phyloP scores from a whole-genome alignment of 176 grass and related monocot genomes.

The Melocanna baccifera region DNA sequence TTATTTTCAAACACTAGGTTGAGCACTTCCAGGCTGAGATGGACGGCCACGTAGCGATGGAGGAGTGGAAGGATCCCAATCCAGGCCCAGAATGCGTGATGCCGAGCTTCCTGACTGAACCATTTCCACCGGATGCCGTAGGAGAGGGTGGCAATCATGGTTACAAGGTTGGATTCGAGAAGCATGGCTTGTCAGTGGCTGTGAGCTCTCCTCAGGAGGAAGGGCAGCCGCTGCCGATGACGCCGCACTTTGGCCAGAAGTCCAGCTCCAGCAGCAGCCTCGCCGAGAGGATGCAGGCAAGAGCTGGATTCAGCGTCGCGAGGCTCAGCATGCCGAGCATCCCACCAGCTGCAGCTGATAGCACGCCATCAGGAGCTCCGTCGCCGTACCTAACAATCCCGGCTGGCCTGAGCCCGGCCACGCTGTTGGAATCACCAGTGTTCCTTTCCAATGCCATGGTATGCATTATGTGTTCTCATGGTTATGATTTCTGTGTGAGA shows the following conservation, averaged over 20 bases:
- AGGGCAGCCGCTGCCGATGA: background rate
- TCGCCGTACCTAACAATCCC: constrained; percentile 79
- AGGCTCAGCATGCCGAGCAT: constrained; percentile 41
- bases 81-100: constrained; percentile 8
- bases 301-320: constrained; percentile 44
- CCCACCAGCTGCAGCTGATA: background rate
- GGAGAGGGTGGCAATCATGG: constrained; percentile 9
- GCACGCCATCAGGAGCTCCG: constrained; percentile 25
- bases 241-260: constrained; percentile 40
- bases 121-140: constrained; percentile 28
- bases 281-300: constrained; percentile 56
- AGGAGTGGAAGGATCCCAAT: constrained; percentile 45
- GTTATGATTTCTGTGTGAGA: background rate
- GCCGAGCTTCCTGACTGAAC: constrained; percentile 21
- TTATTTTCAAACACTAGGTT: background rate
- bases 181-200: constrained; percentile 29
- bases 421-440: constrained; percentile 62
- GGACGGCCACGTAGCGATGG: constrained; percentile 35
- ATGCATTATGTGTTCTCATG: constrained; percentile 5
- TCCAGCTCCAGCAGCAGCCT: constrained; percentile 30
- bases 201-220: constrained; percentile 15
- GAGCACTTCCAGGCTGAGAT: constrained; percentile 28
- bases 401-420: constrained; percentile 63
- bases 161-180: background rate
- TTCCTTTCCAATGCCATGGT: constrained; percentile 80